Conservation (phyloP, 805 yeast species). For the Wickerhamiella kazuoi region DNA sequence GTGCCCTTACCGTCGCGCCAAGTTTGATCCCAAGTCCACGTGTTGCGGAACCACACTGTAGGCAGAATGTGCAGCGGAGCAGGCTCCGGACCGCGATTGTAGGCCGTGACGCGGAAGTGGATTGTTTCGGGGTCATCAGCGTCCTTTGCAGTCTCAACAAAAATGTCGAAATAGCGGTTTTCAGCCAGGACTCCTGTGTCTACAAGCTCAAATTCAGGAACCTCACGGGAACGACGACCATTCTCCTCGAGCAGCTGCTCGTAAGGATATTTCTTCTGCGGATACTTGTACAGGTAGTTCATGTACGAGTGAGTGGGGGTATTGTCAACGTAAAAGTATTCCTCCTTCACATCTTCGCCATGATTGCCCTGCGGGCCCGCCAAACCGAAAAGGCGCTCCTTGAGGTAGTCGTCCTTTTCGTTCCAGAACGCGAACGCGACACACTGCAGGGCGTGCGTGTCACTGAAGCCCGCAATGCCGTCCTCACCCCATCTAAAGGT, state of each 20-base stretch:
- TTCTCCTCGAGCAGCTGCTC: slow-evolving; percentile 52
- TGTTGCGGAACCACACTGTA: slow-evolving; percentile 67
- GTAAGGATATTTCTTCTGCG: slow-evolving; percentile 74
- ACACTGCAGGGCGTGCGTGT: slow-evolving; percentile 61
- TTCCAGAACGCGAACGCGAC: slow-evolving; percentile 82
- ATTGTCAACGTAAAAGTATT: slow-evolving; percentile 61
- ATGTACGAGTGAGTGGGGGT: slow-evolving; percentile 86
- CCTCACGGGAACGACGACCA: slow-evolving; percentile 43
- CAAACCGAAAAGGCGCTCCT: slow-evolving; percentile 73
- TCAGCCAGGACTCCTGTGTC: slow-evolving; percentile 54
- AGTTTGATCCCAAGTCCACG: slow-evolving; percentile 59
- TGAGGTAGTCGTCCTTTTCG: slow-evolving; percentile 66
- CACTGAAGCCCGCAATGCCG: slow-evolving; percentile 80
- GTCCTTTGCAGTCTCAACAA: slow-evolving; percentile 77
- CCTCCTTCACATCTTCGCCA: slow-evolving; percentile 77
- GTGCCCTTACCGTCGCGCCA: not conserved
- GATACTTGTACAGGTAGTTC: slow-evolving; percentile 83
- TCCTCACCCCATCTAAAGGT: slow-evolving; percentile 93
- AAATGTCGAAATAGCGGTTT: slow-evolving; percentile 68
- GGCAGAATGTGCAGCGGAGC: slow-evolving; percentile 86
- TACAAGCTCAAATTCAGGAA: slow-evolving; percentile 63
- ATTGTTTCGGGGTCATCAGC: slow-evolving; percentile 66
- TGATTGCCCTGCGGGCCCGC: slow-evolving; percentile 91
- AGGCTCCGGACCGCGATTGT: slow-evolving; percentile 60
- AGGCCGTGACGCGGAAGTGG: slow-evolving; percentile 71